phyloP scores from a whole-genome alignment of 495 filamentous ascomycete species.

The Hypoxylon lienhwacheense region DNA sequence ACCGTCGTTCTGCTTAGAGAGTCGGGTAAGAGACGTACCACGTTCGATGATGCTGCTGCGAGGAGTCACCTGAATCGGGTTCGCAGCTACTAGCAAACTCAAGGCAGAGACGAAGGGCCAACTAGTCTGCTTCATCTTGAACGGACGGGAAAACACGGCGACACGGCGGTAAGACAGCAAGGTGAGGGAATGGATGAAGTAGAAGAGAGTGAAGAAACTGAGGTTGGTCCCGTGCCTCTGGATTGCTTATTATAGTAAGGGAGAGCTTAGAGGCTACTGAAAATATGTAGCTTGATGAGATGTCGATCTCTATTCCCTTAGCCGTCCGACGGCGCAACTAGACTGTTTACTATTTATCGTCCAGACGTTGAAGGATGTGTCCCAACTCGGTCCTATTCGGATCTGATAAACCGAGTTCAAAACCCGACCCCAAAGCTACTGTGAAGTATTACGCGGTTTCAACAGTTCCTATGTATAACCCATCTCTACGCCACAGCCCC shows the following conservation, averaged over 20 bases:
- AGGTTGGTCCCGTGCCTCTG: background rate
- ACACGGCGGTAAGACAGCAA: background rate
- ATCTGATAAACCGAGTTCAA: background rate
- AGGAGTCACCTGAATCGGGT: constrained; percentile 7
- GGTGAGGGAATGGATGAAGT: background rate
- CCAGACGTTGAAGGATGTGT: background rate
- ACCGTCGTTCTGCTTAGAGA: background rate
- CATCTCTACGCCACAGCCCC: constrained; percentile 21
- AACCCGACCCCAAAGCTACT: constrained; percentile 1
- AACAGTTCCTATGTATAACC: background rate
- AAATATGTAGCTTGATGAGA: constrained; percentile 3
- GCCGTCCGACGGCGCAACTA: background rate
- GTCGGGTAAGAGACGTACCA: constrained; percentile 9
- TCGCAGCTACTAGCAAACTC: constrained; percentile 16
- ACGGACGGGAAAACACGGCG: background rate
- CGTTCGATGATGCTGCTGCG: background rate
- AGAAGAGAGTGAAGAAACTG: background rate
- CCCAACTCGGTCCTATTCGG: constrained; percentile 1
- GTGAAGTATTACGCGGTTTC: constrained; percentile 10
- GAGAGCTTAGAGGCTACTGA: background rate
- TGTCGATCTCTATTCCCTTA: constrained; percentile 6
- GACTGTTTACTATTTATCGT: background rate
- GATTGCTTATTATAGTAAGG: constrained; percentile 2
- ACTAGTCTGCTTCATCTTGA: constrained; percentile 30
- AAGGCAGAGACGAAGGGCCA: constrained; percentile 24